Conservation (phyloP, 2,329 filamentous ascomycete species). For the Aspergillus intermedius region DNA sequence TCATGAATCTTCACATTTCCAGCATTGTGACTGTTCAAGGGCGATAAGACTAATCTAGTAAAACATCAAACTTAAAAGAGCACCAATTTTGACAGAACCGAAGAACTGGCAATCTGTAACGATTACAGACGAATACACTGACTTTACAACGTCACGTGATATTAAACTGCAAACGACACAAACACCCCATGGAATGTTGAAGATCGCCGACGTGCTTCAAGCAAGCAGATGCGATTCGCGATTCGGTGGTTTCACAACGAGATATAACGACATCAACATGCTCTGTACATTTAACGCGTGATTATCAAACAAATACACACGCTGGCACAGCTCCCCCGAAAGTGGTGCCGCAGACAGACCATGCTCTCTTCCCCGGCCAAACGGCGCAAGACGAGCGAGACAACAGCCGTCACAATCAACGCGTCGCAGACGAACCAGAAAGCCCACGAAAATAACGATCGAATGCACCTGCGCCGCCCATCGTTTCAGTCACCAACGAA, state of each 20-base stretch:
- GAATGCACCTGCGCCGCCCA: slow-evolving; percentile 35
- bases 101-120: neutral
- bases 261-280: neutral
- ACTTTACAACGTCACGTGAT: neutral
- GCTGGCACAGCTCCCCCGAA: no score
- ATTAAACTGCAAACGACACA: slow-evolving; percentile 25
- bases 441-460: slow-evolving; percentile 12
- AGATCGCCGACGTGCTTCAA: neutral
- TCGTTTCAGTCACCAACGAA: slow-evolving; percentile 64
- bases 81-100: no score
- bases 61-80: no score
- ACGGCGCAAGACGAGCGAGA: slow-evolving; percentile 57
- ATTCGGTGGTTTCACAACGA: neutral
- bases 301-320: neutral
- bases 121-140: neutral
- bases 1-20: neutral
- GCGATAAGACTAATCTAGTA: neutral
- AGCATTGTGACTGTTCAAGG: no score
- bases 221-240: neutral
- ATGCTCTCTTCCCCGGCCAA: slow-evolving; percentile 51
- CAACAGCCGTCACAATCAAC: slow-evolving; percentile 39
- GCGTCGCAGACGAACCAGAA: slow-evolving; percentile 34
- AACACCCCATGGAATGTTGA: slow-evolving; percentile 15
- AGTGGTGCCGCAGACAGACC: neutral
- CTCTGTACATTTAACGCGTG: neutral